Evolutionary conservation across 202 grass and related monocot genomes (phyloP).

Genomic region (Setaria italica): DNA sequence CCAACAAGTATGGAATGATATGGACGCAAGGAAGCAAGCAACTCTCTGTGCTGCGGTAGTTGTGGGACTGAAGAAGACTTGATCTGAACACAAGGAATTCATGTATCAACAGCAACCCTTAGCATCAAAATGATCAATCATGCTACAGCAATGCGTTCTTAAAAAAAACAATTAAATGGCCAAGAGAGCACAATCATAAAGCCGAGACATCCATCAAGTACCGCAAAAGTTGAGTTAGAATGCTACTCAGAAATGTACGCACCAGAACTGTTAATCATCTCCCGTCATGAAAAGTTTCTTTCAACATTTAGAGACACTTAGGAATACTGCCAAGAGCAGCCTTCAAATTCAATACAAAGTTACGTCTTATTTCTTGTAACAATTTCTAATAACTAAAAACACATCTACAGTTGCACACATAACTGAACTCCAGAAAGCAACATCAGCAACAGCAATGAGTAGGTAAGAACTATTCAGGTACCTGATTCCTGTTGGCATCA

Average conservation of each 20-base stretch:
- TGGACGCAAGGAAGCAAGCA: constrained; percentile 78
- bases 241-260: neutral
- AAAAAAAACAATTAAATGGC: neutral
- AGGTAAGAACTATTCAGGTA: constrained; percentile 34
- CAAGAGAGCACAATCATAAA: neutral
- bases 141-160: neutral
- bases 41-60: constrained; percentile 84
- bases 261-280: constrained; percentile 20
- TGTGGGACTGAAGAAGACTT: constrained; percentile 74
- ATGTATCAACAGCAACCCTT: constrained; percentile 22
- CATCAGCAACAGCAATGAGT: neutral
- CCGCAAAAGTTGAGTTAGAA: neutral
- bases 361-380: neutral
- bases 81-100: constrained; percentile 59
- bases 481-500: constrained; percentile 98
- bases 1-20: constrained; percentile 98
- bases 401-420: neutral
- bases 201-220: constrained; percentile 11
- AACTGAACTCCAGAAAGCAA: constrained; percentile 39
- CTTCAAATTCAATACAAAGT: constrained; percentile 14
- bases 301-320: neutral
- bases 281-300: neutral
- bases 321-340: neutral
- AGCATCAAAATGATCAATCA: constrained; percentile 22
- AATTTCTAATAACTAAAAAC: neutral